Base-by-base conservation (phyloP, 371 early-diverging fungal species). In the Capniomyces stellatus region DNA sequence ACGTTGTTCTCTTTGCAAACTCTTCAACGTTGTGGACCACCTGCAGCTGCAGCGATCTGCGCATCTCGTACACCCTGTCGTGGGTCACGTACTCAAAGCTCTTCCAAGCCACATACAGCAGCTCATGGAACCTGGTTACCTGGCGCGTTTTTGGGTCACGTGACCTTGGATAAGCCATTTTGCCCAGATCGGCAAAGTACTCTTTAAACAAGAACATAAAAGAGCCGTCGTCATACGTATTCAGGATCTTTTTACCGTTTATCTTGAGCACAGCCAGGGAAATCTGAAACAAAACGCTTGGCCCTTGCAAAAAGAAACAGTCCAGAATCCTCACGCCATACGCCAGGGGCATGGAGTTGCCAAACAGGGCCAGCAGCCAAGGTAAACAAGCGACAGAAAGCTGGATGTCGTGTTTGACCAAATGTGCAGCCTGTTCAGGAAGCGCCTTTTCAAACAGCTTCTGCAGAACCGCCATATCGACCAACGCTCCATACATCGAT, bases 381-480 rank as follows among this genome's bases (percentile, higher is more conserved):
- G 94, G 92, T 46, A 95, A 61, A 54, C 89, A 92, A 2, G 89
- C 92, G 1, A 93, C 88, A 0, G 93, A 91, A 4, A 97, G 75
- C 64, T 94, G 92, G 29, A 95, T 88, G 63, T 92, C 92, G 25
- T 79, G 72, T 57, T 78, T 75, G 46, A 82, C 82, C 30, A 90
- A 77, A 63, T 90, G 89, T 2, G 74, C 75, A 53, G 78, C 74
- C 46, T 94, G 65, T 40, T 81, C 72, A 0, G 87, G 84, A 82
- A 87, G 81, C 2, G 77, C 77, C 44, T 79, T 76, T 55, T 78
- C 77, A 30, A 90, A 79, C 55, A 94, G 63, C 25, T 78, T 77
- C 59, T 94, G 93, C 67, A 95, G 89, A 23, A 97, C 88, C 43
- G 89, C 78, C 69, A 91, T 89, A 73, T 95, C 98, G 25, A 93